Conservation (phyloP, 1,284 basidiomycete species). For the Anthracocystis setariae region DNA sequence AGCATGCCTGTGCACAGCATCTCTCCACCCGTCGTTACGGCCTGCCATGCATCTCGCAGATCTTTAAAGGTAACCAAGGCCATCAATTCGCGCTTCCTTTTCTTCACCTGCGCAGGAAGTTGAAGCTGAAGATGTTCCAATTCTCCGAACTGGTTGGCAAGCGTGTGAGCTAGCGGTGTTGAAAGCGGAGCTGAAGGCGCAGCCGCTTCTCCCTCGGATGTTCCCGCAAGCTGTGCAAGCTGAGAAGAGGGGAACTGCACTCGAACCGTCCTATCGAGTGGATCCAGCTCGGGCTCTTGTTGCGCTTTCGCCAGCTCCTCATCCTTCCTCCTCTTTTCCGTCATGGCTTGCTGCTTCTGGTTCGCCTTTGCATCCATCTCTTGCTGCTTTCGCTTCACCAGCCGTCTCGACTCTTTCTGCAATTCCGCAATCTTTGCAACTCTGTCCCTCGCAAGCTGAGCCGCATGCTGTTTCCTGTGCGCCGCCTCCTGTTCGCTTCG, state of each 20-base stretch:
- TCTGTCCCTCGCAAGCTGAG: conserved; percentile 15
- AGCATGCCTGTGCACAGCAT: conserved; percentile 55
- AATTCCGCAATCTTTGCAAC: conserved; percentile 27
- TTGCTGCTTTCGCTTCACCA: conserved; percentile 41
- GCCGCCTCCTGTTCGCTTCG: conserved; percentile 78
- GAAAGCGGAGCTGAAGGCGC: conserved; percentile 16
- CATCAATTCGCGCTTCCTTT: conserved; percentile 48
- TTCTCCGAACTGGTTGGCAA: conserved; percentile 47
- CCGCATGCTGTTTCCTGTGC: conserved; percentile 72
- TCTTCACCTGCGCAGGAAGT: conserved; percentile 34
- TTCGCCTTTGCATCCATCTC: conserved; percentile 37
- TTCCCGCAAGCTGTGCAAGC: conserved; percentile 25
- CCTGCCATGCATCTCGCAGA: conserved; percentile 53
- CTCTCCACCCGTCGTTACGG: conserved; percentile 50
- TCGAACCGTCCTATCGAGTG: conserved; percentile 51
- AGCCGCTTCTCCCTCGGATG: not conserved
- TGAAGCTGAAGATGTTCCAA: conserved; percentile 44
- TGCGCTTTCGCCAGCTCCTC: conserved; percentile 27
- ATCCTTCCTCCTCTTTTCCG: conserved; percentile 14
- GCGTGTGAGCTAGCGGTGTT: conserved; percentile 42
- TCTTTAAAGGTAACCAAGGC: conserved; percentile 52
- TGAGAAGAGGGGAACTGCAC: conserved; percentile 58
- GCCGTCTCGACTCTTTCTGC: conserved; percentile 39
- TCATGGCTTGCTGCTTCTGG: conserved; percentile 10
- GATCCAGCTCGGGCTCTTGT: conserved; percentile 38